These are phyloP conservation scores for Cicer arietinum DNA, from an alignment of 306 rosid species.

Conservation along the genomic window DNA sequence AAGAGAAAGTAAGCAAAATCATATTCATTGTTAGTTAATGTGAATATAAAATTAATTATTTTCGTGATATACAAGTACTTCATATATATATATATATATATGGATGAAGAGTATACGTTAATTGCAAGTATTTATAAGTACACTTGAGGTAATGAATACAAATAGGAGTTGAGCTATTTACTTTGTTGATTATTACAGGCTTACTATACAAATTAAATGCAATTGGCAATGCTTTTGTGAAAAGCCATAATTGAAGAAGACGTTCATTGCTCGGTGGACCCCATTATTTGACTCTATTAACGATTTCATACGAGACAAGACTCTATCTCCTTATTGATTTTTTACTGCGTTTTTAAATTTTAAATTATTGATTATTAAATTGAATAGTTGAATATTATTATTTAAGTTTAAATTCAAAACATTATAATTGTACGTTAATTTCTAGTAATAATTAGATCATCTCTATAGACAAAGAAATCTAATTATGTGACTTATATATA, in stretches of 20 bases:
- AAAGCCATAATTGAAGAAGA: constrained; percentile 37
- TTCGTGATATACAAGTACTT: not conserved
- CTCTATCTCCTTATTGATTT: not conserved
- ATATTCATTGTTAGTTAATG: not conserved
- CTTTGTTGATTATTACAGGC: not conserved
- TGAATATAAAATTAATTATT: not conserved
- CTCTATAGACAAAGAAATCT: not conserved
- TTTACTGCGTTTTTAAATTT: not conserved
- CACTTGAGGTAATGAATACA: not conserved
- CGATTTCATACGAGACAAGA: constrained; percentile 27
- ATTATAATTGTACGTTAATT: no score
- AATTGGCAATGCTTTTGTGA: constrained; percentile 9
- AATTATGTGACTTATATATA: not conserved
- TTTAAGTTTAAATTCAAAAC: no score
- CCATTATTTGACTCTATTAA: constrained; percentile 32
- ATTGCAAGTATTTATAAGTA: constrained; percentile 12
- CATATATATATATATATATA: not conserved
- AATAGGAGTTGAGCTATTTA: not conserved
- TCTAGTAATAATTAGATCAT: no score
- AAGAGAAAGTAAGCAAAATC: not conserved
- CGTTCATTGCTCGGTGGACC: constrained; percentile 38
- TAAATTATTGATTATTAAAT: no score
- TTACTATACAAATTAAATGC: not conserved
- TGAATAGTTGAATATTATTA: no score
- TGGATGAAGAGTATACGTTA: not conserved